Percentiles rank a stretch among this genome's conserved stretches.
These are phyloP conservation scores for Coccinonectria pachysandricola DNA, from an alignment of 2,329 filamentous ascomycete species.

Conservation along the genomic window DNA sequence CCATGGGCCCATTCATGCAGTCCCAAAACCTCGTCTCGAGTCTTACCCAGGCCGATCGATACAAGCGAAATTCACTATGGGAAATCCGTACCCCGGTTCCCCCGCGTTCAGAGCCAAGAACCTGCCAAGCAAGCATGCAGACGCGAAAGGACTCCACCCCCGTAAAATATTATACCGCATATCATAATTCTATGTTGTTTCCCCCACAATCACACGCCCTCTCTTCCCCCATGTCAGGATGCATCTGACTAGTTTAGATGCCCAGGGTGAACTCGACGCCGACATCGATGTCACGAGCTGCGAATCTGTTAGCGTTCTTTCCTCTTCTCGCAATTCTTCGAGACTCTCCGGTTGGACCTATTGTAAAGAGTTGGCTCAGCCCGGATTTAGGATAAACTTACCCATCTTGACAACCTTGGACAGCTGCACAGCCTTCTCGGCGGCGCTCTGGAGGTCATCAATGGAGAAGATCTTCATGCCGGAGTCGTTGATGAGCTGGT, in stretches of 20 bases:
- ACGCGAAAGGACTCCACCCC: conserved; percentile 9
- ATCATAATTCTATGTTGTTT: conserved; percentile 10
- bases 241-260: no score
- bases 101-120: conserved; percentile 7
- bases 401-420: conserved; percentile 99
- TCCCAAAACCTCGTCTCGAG: no score
- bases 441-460: conserved; percentile 91
- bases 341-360: no score
- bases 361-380: no score
- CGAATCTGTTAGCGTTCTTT: conserved; percentile 9
- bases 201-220: no score
- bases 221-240: no score
- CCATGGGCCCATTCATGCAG: conserved; percentile 14
- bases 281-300: conserved; percentile 90
- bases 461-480: conserved; percentile 99
- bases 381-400: conserved; percentile 43
- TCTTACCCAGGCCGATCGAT: conserved; percentile 13
- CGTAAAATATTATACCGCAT: conserved; percentile 21
- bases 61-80: conserved; percentile 21
- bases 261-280: conserved; percentile 91
- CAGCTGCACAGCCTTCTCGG: conserved; percentile 97
- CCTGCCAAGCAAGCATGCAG: conserved; percentile 6
- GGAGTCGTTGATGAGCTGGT: conserved; percentile 89
- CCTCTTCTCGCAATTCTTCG: no score
- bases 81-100: conserved; percentile 14